phyloP scores from a whole-genome alignment of 73 alveolate species.

The Paramecium sonneborni region DNA sequence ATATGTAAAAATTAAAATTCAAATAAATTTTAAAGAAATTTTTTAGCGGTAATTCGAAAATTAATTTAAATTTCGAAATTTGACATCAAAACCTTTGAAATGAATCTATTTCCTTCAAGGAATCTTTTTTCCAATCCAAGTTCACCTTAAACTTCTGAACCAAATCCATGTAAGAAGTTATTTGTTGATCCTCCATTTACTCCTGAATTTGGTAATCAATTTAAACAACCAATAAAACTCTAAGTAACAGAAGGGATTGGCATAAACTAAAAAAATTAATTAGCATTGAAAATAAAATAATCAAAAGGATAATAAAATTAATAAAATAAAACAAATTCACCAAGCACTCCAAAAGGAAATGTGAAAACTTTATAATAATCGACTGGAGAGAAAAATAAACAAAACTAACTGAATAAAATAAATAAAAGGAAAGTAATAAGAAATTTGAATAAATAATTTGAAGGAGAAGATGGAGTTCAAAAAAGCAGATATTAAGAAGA shows the following conservation, averaged over 20 bases:
- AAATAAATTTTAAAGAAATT: background rate
- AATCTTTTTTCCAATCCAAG: background rate
- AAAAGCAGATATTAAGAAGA: constrained; percentile 47
- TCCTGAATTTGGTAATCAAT: background rate
- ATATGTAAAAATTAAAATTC: background rate
- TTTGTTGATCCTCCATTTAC: background rate
- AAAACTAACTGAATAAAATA: background rate
- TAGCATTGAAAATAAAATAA: background rate
- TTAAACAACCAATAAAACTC: background rate
- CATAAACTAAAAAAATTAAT: background rate
- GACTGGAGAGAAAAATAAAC: background rate
- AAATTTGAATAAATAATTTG: background rate
- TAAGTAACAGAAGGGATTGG: background rate
- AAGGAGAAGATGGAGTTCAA: background rate
- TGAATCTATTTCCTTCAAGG: background rate
- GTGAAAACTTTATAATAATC: background rate
- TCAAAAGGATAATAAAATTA: background rate
- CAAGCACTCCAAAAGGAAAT: background rate
- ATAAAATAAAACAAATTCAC: background rate
- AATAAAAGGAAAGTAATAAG: background rate
- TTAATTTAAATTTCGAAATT: constrained; percentile 11
- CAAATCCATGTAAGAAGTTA: background rate
- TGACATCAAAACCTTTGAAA: background rate
- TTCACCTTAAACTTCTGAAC: background rate
- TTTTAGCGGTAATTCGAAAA: background rate